phyloP scores from a whole-genome alignment of 148 eudicot species.

The Vaccinium macrocarpon region DNA sequence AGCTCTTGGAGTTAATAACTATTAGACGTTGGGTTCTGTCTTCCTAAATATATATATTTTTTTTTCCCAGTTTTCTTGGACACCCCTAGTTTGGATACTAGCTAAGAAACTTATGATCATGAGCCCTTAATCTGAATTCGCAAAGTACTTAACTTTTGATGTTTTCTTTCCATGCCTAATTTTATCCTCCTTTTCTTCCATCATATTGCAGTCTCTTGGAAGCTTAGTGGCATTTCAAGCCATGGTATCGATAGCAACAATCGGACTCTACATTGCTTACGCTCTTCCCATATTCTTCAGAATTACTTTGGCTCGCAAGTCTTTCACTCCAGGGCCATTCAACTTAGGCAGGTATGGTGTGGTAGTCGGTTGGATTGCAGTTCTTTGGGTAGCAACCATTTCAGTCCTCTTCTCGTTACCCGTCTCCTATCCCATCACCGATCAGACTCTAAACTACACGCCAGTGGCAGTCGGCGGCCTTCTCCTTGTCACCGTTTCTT shows the following conservation, averaged over 20 bases:
- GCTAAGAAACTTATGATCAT: too few species aligned
- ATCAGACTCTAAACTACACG: constrained; percentile 79
- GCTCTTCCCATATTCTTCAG: constrained; percentile 86
- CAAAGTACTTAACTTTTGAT: not conserved
- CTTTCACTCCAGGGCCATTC: constrained; percentile 82
- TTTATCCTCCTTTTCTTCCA: not conserved
- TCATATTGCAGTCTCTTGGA: constrained; percentile 68
- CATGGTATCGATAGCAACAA: constrained; percentile 89
- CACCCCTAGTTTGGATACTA: too few species aligned
- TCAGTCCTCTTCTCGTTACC: constrained; percentile 84
- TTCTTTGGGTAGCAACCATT: constrained; percentile 76
- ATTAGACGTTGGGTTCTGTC: not conserved
- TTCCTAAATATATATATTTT: not conserved
- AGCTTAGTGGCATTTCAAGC: constrained; percentile 94
- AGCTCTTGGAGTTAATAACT: not conserved
- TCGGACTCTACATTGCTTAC: constrained; percentile 91
- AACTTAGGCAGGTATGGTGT: constrained; percentile 74
- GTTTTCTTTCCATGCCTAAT: not conserved
- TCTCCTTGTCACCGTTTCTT: constrained; percentile 43
- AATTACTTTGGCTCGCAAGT: constrained; percentile 82
- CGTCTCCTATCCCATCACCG: constrained; percentile 68
- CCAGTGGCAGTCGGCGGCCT: constrained; percentile 95
- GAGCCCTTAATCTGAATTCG: not conserved
- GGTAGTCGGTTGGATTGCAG: constrained; percentile 79
- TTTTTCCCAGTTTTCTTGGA: not conserved